phyloP scores from a whole-genome alignment of 306 rosid species.

The Benincasa hispida region DNA sequence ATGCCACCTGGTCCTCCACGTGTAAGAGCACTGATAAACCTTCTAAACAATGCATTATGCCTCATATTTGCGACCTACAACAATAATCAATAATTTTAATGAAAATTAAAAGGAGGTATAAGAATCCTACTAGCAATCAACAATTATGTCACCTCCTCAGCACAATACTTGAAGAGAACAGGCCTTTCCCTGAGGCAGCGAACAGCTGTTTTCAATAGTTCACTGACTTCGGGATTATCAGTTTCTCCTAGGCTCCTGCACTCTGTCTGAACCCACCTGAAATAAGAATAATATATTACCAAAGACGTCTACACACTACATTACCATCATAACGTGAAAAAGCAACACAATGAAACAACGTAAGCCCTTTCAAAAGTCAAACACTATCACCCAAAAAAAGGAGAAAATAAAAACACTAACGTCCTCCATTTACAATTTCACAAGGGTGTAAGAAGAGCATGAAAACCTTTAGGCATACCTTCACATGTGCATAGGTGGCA shows the following conservation, averaged over 20 bases:
- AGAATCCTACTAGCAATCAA: neutral
- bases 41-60: slow-evolving; percentile 86
- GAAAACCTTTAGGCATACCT: neutral
- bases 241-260: slow-evolving; percentile 83
- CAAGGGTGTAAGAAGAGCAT: neutral
- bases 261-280: slow-evolving; percentile 98
- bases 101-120: neutral
- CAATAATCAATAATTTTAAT: slow-evolving; percentile 6
- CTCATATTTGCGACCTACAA: slow-evolving; percentile 94
- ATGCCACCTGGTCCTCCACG: slow-evolving; percentile 97
- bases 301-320: neutral
- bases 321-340: neutral
- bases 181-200: slow-evolving; percentile 90
- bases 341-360: neutral
- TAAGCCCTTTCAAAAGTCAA: neutral
- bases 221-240: slow-evolving; percentile 86
- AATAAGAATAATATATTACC: slow-evolving; percentile 11
- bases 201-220: slow-evolving; percentile 77
- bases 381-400: neutral
- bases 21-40: slow-evolving; percentile 95
- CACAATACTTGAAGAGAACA: slow-evolving; percentile 93
- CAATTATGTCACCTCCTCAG: slow-evolving; percentile 71
- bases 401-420: neutral
- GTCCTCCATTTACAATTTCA: neutral
- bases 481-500: neutral